phyloP scores from a whole-genome alignment of 2,329 filamentous ascomycete genomes.

The Colletotrichum abscissum region DNA sequence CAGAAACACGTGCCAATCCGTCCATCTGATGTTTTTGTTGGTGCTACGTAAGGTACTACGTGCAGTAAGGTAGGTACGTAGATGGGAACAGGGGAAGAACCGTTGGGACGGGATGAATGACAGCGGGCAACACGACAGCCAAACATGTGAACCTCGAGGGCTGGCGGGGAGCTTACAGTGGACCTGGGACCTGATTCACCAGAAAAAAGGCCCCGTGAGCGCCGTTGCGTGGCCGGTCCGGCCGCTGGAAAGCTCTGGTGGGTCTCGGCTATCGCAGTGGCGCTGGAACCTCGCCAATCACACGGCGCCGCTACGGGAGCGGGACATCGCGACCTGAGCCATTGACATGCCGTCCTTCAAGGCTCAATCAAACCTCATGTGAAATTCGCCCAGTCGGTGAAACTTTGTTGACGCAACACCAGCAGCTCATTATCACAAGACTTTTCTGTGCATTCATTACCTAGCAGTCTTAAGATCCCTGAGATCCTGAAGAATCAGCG shows the following conservation, averaged over 20 bases:
- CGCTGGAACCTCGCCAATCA: slow-evolving; percentile 36
- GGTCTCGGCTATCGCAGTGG: slow-evolving; percentile 34
- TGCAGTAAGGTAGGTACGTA: too few species aligned
- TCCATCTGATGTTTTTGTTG: slow-evolving; percentile 24
- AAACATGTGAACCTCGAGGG: slow-evolving; percentile 19
- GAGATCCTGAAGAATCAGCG: not conserved
- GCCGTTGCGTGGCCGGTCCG: slow-evolving; percentile 28
- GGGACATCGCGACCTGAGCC: slow-evolving; percentile 23
- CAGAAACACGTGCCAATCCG: slow-evolving; percentile 26
- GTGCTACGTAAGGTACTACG: not conserved
- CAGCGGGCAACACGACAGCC: not conserved
- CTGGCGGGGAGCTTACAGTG: not conserved
- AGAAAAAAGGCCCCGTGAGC: slow-evolving; percentile 13
- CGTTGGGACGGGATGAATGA: slow-evolving; percentile 27
- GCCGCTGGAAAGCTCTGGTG: slow-evolving; percentile 30
- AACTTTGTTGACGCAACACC: slow-evolving; percentile 17
- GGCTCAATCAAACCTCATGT: slow-evolving; percentile 21
- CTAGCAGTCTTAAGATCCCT: not conserved
- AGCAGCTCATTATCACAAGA: slow-evolving; percentile 2
- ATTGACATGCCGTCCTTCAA: not conserved
- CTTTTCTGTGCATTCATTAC: too few species aligned
- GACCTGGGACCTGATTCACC: not conserved
- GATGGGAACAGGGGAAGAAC: not conserved
- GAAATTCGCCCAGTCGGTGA: slow-evolving; percentile 33
- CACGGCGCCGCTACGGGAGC: slow-evolving; percentile 29